Percentiles rank a stretch among this genome's conserved stretches.
Evolutionary conservation across 371 early-diverging fungal species (phyloP).

Genomic region (Cokeromyces recurvatus): DNA sequence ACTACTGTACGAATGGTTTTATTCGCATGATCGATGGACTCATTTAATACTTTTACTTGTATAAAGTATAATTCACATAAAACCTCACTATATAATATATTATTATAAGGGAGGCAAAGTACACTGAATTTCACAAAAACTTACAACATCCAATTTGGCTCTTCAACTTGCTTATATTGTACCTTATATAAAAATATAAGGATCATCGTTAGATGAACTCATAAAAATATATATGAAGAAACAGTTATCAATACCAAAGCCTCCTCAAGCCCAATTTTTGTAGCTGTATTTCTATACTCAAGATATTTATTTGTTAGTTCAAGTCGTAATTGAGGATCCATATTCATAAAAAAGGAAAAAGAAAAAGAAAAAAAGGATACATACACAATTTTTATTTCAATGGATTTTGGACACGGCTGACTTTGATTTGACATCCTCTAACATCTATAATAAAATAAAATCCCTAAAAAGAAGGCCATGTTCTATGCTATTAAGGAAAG

Average conservation of each 20-base stretch:
- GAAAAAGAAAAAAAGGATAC: too few relatives aligned
- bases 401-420: too few relatives aligned
- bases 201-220: too few relatives aligned
- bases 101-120: not conserved
- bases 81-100: slow-evolving; percentile 12
- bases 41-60: slow-evolving; percentile 1
- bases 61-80: slow-evolving; percentile 12
- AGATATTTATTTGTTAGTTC: slow-evolving; percentile 3
- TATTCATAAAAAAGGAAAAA: too few relatives aligned
- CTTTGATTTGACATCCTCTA: too few relatives aligned
- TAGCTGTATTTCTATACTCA: slow-evolving; percentile 12
- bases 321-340: too few relatives aligned
- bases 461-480: too few relatives aligned
- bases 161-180: slow-evolving; percentile 11
- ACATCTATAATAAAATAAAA: too few relatives aligned
- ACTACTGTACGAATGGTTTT: slow-evolving; percentile 12
- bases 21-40: slow-evolving; percentile 17
- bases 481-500: too few relatives aligned
- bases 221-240: not conserved
- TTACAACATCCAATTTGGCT: slow-evolving; percentile 21
- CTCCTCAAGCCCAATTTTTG: slow-evolving; percentile 20
- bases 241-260: slow-evolving; percentile 7
- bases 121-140: too few relatives aligned
- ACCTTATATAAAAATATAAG: slow-evolving; percentile 1
- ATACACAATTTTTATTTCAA: too few relatives aligned